Conservation (phyloP, 1,139 yeast genomes). For the Waltiozyma sp. region DNA sequence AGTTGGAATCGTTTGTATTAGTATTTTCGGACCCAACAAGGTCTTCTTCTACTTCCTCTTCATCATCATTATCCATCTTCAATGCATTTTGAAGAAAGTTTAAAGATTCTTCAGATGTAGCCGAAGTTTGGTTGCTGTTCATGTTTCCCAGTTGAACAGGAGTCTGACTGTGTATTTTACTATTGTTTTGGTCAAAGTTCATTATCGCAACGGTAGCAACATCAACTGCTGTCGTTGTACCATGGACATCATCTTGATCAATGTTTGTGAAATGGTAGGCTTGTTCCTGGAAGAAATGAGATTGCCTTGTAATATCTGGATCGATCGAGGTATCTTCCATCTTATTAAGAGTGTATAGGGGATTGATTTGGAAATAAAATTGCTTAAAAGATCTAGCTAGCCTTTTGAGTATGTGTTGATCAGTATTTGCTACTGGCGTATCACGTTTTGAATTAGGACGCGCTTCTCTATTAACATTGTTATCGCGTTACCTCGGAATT, state of each 20-base stretch:
- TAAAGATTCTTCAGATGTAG: conserved; percentile 1
- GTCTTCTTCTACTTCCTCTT: background rate
- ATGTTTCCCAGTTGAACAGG: background rate
- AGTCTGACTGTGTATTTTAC: background rate
- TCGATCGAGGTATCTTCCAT: conserved; percentile 14
- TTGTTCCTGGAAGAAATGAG: conserved; percentile 12
- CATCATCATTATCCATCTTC: background rate
- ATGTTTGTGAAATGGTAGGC: background rate
- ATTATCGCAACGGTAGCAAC: conserved; percentile 17
- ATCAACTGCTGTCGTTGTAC: conserved; percentile 6
- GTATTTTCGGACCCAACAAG: background rate
- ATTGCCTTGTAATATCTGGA: conserved; percentile 13
- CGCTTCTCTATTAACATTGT: background rate
- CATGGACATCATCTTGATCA: background rate
- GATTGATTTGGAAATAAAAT: no score
- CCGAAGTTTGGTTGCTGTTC: background rate
- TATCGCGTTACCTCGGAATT: no score
- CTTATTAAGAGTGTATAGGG: background rate
- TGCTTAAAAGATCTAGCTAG: no score
- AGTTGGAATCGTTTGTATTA: no score
- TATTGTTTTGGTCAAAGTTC: conserved; percentile 15
- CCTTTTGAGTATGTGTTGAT: no score
- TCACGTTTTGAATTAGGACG: background rate
- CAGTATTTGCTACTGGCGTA: no score
- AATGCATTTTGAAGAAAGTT: conserved; percentile 10